Percentiles rank a stretch among this genome's conserved stretches.
Evolutionary conservation across 2,329 filamentous ascomycete genomes (phyloP).

Genomic region (Beauveria sp.): DNA sequence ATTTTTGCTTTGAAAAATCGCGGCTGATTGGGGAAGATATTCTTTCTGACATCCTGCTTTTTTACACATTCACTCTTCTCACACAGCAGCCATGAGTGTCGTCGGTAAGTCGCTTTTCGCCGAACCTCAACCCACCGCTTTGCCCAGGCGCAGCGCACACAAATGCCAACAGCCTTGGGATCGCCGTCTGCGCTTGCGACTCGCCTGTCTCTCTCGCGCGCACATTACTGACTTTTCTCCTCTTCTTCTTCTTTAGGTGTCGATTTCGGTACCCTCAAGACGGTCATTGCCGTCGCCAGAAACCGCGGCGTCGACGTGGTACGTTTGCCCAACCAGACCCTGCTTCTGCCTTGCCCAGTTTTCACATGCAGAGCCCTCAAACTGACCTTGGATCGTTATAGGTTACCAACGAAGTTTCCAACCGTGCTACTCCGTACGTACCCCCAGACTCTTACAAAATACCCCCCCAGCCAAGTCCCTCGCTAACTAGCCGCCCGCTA

Average conservation of each 20-base stretch:
- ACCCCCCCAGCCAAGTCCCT: background rate
- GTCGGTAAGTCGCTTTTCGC: conserved; percentile 36
- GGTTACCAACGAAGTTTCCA: conserved; percentile 99
- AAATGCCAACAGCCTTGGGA: background rate
- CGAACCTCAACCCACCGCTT: conserved; percentile 4
- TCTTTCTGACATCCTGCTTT: background rate
- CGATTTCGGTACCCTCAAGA: conserved; percentile 97
- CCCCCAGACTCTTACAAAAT: conserved; percentile 1
- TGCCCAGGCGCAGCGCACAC: background rate
- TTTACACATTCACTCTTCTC: conserved; percentile 11
- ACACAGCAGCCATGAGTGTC: conserved; percentile 43
- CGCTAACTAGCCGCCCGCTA: conserved; percentile 12
- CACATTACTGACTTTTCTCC: background rate
- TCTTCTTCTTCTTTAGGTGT: conserved; percentile 49
- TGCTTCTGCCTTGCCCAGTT: background rate
- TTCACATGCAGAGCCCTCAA: background rate
- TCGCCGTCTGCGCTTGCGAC: background rate
- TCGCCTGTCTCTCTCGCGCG: background rate
- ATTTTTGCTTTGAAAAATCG: conserved; percentile 3
- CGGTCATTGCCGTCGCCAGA: conserved; percentile 92
- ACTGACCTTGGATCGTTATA: conserved; percentile 27
- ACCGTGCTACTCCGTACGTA: conserved; percentile 93
- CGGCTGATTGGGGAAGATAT: conserved; percentile 6
- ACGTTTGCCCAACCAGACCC: conserved; percentile 40
- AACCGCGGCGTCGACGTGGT: conserved; percentile 99